These are phyloP conservation scores for Nakazawaea siamensis DNA, from an alignment of 805 yeast genomes.

Conservation along the genomic window DNA sequence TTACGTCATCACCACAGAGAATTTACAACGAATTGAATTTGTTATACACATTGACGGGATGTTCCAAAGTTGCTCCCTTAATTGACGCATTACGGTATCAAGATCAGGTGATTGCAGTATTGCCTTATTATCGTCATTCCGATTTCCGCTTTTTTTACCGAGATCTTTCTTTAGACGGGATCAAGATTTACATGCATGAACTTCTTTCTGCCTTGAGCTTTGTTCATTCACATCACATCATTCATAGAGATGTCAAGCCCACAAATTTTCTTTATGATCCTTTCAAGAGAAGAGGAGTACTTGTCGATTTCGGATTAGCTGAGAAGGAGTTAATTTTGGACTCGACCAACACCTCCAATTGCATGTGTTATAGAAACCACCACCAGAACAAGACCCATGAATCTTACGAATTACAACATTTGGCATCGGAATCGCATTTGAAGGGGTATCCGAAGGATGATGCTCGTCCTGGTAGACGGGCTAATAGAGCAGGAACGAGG, in stretches of 20 bases:
- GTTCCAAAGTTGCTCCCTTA: conserved; percentile 76
- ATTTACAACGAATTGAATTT: conserved; percentile 82
- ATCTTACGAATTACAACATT: conserved; percentile 22
- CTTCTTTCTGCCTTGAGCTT: conserved; percentile 66
- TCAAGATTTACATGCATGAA: conserved; percentile 73
- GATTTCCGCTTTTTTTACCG: conserved; percentile 85
- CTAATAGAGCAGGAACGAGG: conserved; percentile 94
- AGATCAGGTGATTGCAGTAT: conserved; percentile 89
- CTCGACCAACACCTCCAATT: conserved; percentile 24
- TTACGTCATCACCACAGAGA: conserved; percentile 89
- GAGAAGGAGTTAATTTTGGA: conserved; percentile 39
- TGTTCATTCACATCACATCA: conserved; percentile 72
- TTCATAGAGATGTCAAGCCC: conserved; percentile 87
- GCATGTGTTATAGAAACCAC: conserved; percentile 42
- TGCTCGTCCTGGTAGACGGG: conserved; percentile 80
- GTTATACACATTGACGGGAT: conserved; percentile 59
- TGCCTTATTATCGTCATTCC: conserved; percentile 85
- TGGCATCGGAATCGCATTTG: conserved; percentile 27
- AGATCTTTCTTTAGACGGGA: conserved; percentile 71
- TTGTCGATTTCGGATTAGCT: conserved; percentile 91
- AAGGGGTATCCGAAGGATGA: conserved; percentile 85
- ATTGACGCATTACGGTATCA: conserved; percentile 80
- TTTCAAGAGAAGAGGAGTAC: conserved; percentile 59
- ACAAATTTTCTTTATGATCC: conserved; percentile 68
- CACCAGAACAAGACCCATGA: conserved; percentile 17